Evolutionary conservation across 2,329 filamentous ascomycete species (phyloP), one percentile per base, ranked within the genome.

Genomic region (Colletotrichum orbiculare): DNA sequence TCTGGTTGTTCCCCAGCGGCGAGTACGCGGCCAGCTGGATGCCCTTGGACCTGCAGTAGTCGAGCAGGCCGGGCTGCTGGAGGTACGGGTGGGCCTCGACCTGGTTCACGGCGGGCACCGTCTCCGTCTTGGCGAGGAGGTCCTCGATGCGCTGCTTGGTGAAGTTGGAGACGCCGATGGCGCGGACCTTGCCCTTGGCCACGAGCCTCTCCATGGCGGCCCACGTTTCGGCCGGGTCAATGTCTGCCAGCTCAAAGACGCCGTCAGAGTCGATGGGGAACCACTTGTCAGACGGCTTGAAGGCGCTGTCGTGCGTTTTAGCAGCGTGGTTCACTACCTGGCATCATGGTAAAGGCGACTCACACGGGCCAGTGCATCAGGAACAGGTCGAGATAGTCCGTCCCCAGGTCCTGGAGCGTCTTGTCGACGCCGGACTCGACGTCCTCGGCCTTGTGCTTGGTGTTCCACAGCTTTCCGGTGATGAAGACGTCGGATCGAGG

Each of bases 61-160:
- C 78, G 8, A 89, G 75, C 35, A 92, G 77, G 15, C 84, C 79
- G 2, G 78, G 77, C 72, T 87, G 89, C 73, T 90, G 89, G 10
- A 91, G 81, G 71, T 89, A 90, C 2, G 89, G 88, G 74, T 91
- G 88, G 55, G 87, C 87, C 74, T 91, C 89, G 68, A 91, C 87
- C 77, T 91, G 89, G 76, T 91, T 91, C 69, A 85, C 84, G 2
- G 86, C 86, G 1, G 89, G 89, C 1, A 80, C 77, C 10, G 88
- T 80, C 43, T 77, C 82, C n/a, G 84, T 83, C 70, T 85, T 84
- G 54, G 72, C 60, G 17, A 83, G 73, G 46, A 85, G 74, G n/a
- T 78, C 70, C 69, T 82, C 74, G 17, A 84, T 74, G 15, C 75
- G 75, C 8, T 73, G 66, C 50, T 78, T 74, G 25, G 79, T 83